These are phyloP conservation scores for Pichia sp. DNA, from an alignment of 1,139 yeast species.

Conservation along the genomic window DNA sequence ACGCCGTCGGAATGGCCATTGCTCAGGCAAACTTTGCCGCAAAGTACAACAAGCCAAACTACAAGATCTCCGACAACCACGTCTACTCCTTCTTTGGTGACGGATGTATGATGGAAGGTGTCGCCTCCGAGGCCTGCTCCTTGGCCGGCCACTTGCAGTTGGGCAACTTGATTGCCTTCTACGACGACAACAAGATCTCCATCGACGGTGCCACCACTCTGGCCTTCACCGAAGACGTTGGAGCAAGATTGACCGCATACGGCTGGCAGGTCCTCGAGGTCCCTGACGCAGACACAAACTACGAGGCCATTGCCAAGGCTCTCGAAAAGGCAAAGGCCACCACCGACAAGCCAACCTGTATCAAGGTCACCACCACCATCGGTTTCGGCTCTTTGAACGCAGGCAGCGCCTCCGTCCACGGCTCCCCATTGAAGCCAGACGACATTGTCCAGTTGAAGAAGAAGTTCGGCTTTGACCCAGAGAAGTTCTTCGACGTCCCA, in stretches of 20 bases:
- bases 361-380: conserved; percentile 84
- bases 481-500: conserved; percentile 73
- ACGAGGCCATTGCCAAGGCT: conserved; percentile 68
- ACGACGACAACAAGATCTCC: conserved; percentile 96
- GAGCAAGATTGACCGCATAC: conserved; percentile 80
- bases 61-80: conserved; percentile 61
- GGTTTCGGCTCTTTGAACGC: conserved; percentile 87
- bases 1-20: conserved; percentile 95
- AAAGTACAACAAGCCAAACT: conserved; percentile 85
- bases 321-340: conserved; percentile 63
- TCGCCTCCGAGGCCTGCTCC: conserved; percentile 89
- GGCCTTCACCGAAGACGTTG: conserved; percentile 94
- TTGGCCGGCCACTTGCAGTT: conserved; percentile 95
- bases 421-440: conserved; percentile 93
- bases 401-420: conserved; percentile 95
- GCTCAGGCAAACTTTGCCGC: conserved; percentile 94
- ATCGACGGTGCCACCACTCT: conserved; percentile 91
- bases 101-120: conserved; percentile 99
- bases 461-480: conserved; percentile 86
- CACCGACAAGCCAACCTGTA: conserved; percentile 81
- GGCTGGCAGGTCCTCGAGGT: conserved; percentile 91
- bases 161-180: conserved; percentile 90
- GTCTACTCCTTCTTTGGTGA: conserved; percentile 88
- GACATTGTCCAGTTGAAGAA: conserved; percentile 85
- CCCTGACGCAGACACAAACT: conserved; percentile 76